Evolutionary conservation across 768 basidiomycete genomes (phyloP).

Genomic region (Cystobasidium onofrii): DNA sequence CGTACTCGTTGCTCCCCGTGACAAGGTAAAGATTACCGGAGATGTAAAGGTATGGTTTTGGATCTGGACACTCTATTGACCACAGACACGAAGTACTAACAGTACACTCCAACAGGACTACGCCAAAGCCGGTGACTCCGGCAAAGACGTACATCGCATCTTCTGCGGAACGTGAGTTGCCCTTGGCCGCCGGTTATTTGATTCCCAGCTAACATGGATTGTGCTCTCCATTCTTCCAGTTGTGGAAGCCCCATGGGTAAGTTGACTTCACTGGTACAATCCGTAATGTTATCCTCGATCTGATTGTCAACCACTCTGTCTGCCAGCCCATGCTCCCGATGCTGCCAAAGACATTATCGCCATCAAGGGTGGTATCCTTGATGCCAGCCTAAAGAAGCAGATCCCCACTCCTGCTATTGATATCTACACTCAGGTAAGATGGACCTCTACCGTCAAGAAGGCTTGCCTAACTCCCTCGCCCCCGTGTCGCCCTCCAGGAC

Average conservation of each 20-base stretch:
- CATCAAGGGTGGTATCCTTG: constrained; percentile 30
- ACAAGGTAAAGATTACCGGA: constrained; percentile 31
- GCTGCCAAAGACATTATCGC: constrained; percentile 32
- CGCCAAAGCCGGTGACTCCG: constrained; percentile 28
- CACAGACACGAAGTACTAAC: no score
- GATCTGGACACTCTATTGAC: no score
- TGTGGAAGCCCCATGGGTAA: constrained; percentile 11
- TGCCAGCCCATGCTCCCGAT: constrained; percentile 20
- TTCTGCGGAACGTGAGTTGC: constrained; percentile 25
- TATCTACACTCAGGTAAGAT: constrained; percentile 14
- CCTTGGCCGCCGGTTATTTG: neutral
- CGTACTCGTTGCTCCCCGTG: constrained; percentile 26
- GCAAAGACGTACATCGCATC: constrained; percentile 23
- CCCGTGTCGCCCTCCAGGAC: no score
- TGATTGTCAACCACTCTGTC: neutral
- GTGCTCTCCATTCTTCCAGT: neutral
- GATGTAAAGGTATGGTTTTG: constrained; percentile 11
- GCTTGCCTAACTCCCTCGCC: no score
- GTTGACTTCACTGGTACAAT: neutral
- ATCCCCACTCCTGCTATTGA: constrained; percentile 8
- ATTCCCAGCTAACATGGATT: neutral
- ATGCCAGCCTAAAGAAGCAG: constrained; percentile 17
- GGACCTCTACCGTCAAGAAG: neutral
- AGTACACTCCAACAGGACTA: constrained; percentile 2
- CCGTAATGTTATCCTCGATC: neutral